Conservation (phyloP, 2,329 filamentous ascomycete species). For the Aspergillus vadensis region DNA sequence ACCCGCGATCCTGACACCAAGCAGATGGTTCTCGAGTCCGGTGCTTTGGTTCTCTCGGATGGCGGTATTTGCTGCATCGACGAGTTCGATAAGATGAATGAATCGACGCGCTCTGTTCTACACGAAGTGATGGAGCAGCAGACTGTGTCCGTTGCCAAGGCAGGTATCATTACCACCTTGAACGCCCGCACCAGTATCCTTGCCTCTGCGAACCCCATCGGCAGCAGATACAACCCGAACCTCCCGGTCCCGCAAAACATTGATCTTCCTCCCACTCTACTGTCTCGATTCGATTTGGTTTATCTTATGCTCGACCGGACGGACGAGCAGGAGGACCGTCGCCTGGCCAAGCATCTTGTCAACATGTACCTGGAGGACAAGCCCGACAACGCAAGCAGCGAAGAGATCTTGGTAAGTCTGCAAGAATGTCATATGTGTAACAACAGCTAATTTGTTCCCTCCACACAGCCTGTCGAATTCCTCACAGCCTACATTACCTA, state of each 20-base stretch:
- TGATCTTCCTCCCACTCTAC: slow-evolving; percentile 88
- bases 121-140: slow-evolving; percentile 84
- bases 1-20: slow-evolving; percentile 73
- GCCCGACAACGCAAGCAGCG: slow-evolving; percentile 75
- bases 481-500: slow-evolving; percentile 97
- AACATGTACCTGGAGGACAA: slow-evolving; percentile 96
- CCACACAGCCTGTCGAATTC: slow-evolving; percentile 79
- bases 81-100: slow-evolving; percentile 80
- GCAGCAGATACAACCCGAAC: slow-evolving; percentile 95
- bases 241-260: slow-evolving; percentile 97
- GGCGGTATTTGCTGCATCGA: slow-evolving; percentile 78
- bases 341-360: slow-evolving; percentile 86
- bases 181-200: slow-evolving; percentile 95
- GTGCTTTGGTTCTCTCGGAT: slow-evolving; percentile 72
- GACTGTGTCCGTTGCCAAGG: slow-evolving; percentile 76
- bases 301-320: slow-evolving; percentile 94
- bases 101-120: slow-evolving; percentile 70
- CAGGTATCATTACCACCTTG: slow-evolving; percentile 80
- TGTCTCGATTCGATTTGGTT: slow-evolving; percentile 95
- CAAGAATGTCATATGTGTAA: background rate
- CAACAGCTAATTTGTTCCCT: slow-evolving; percentile 10
- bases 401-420: slow-evolving; percentile 75
- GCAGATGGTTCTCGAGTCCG: slow-evolving; percentile 73
- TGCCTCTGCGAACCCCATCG: slow-evolving; percentile 95
- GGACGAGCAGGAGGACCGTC: slow-evolving; percentile 85